Evolutionary conservation across 1,284 basidiomycete genomes (phyloP).

Genomic region (Volvariella surrecta): DNA sequence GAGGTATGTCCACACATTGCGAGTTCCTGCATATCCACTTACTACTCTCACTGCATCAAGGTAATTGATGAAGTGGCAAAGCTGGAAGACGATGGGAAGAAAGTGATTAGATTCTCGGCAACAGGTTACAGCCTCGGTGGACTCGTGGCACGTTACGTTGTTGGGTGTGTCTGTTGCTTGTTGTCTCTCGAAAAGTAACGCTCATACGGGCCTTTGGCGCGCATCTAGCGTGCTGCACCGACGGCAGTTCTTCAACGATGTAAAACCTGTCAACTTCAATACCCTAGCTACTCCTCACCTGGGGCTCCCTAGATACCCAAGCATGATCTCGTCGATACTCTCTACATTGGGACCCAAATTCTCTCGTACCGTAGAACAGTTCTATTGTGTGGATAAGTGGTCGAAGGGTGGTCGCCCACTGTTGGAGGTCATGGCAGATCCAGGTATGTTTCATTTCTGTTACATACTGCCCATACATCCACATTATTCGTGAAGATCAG

Average conservation of each 20-base stretch:
- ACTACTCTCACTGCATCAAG: conserved; percentile 21
- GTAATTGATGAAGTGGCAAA: conserved; percentile 41
- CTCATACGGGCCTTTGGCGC: conserved; percentile 1
- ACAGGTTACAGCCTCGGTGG: conserved; percentile 81
- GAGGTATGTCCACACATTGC: conserved; percentile 38
- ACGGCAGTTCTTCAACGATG: conserved; percentile 57
- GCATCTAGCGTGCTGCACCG: conserved; percentile 53
- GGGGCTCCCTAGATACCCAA: conserved; percentile 53
- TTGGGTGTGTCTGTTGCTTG: conserved; percentile 56
- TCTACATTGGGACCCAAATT: conserved; percentile 62
- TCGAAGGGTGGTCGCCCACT: conserved; percentile 60
- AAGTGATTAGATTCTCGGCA: conserved; percentile 60
- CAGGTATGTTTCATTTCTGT: conserved; percentile 36
- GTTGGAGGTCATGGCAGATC: conserved; percentile 81
- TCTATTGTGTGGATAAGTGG: conserved; percentile 72
- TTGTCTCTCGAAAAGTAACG: conserved; percentile 2
- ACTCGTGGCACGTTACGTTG: conserved; percentile 67
- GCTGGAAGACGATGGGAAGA: conserved; percentile 42
- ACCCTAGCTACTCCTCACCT: conserved; percentile 82
- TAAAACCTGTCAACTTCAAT: conserved; percentile 70
- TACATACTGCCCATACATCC: not conserved
- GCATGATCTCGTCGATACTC: conserved; percentile 52
- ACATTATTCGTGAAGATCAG: conserved; percentile 36
- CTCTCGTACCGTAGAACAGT: conserved; percentile 81
- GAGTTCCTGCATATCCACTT: not conserved